Evolutionary conservation across 2,329 filamentous ascomycete species (phyloP).

Genomic region (Phoma herbarum): DNA sequence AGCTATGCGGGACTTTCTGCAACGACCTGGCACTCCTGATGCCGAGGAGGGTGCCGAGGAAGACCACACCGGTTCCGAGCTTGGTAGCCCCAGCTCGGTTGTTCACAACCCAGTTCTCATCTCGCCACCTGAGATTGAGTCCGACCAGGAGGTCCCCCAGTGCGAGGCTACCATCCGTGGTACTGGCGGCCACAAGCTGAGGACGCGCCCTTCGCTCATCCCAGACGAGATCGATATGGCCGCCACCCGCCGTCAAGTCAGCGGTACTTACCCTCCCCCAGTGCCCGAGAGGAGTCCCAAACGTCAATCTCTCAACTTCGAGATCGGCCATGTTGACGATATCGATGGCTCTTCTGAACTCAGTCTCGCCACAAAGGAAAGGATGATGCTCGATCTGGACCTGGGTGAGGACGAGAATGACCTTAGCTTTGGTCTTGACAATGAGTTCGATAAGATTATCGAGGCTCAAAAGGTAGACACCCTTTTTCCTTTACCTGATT

Average conservation of each 20-base stretch:
- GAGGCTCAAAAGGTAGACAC: slow-evolving; percentile 93
- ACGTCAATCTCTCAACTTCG: slow-evolving; percentile 48
- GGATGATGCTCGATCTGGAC: slow-evolving; percentile 76
- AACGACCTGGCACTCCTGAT: slow-evolving; percentile 63
- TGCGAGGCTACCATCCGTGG: slow-evolving; percentile 88
- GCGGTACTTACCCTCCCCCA: slow-evolving; percentile 69
- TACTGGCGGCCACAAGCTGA: slow-evolving; percentile 78
- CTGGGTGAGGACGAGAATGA: slow-evolving; percentile 74
- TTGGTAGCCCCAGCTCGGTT: slow-evolving; percentile 85
- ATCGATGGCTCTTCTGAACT: slow-evolving; percentile 39
- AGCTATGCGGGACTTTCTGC: slow-evolving; percentile 50
- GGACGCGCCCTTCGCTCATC: slow-evolving; percentile 87
- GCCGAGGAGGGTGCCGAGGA: slow-evolving; percentile 56
- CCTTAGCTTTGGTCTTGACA: slow-evolving; percentile 84
- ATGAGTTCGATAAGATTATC: slow-evolving; percentile 94
- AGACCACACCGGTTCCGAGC: slow-evolving; percentile 62
- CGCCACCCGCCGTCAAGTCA: slow-evolving; percentile 84
- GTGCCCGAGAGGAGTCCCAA: slow-evolving; percentile 51
- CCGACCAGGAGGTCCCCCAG: slow-evolving; percentile 77
- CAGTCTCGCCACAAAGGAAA: slow-evolving; percentile 44
- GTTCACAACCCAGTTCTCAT: slow-evolving; percentile 74
- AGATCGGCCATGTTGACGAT: slow-evolving; percentile 45
- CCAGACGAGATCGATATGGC: slow-evolving; percentile 88
- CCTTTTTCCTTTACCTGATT: slow-evolving; percentile 48
- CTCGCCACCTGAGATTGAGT: slow-evolving; percentile 51